Percentiles rank a stretch among this genome's conserved stretches.
Conservation (phyloP, 176 grass and related monocot genomes). For the Tuctoria greenei region DNA sequence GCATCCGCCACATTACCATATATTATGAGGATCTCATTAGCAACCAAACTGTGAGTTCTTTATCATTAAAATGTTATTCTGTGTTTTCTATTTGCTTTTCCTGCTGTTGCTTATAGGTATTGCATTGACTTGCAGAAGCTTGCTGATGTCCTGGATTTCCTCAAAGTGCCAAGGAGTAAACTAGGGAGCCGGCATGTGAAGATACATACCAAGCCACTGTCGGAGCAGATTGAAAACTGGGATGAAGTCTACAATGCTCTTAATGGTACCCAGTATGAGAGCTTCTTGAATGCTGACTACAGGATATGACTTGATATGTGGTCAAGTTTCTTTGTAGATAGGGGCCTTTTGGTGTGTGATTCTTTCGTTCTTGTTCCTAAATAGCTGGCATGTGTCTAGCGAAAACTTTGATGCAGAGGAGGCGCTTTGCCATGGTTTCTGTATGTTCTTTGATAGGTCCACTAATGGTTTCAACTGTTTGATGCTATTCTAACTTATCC, state of each 20-base stretch:
- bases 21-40: constrained; percentile 80
- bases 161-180: constrained; percentile 53
- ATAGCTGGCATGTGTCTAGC: constrained; percentile 15
- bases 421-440: constrained; percentile 2
- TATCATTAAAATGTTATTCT: not conserved
- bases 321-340: constrained; percentile 26
- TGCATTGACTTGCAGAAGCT: constrained; percentile 50
- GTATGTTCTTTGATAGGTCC: constrained; percentile 35
- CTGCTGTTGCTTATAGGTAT: constrained; percentile 3
- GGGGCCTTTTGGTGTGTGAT: not conserved
- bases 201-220: constrained; percentile 68
- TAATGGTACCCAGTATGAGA: constrained; percentile 68
- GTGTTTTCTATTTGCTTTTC: not conserved
- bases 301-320: constrained; percentile 30
- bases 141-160: constrained; percentile 69
- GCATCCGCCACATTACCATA: constrained; percentile 54
- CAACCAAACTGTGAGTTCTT: constrained; percentile 66
- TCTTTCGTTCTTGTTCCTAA: constrained; percentile 19
- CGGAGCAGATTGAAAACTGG: constrained; percentile 80
- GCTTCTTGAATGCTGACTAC: constrained; percentile 77
- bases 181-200: constrained; percentile 74
- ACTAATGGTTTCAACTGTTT: constrained; percentile 21
- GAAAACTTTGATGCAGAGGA: constrained; percentile 39
- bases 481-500: constrained; percentile 1
- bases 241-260: constrained; percentile 61